A percentile compares a stretch with the other conserved stretches of the same genome.
Conservation (phyloP, 192 early-diverging fungal genomes). For the Coemansia nantahalensis region DNA sequence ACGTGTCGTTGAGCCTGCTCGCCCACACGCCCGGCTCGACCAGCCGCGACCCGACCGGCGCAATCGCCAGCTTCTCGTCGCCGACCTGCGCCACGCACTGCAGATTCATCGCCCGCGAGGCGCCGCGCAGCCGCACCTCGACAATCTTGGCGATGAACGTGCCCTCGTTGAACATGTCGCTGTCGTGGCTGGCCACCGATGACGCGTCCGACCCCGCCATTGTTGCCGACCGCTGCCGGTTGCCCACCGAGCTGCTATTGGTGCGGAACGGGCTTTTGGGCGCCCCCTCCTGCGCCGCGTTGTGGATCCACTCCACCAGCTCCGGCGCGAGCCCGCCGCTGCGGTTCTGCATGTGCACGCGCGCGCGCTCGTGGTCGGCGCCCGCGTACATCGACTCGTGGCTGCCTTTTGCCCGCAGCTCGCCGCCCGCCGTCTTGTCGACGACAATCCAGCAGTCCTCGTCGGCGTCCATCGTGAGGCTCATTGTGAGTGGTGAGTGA, state of each 20-base stretch:
- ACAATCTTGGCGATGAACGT: slow-evolving; percentile 48
- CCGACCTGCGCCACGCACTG: slow-evolving; percentile 48
- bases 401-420: slow-evolving; percentile 47
- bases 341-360: slow-evolving; percentile 37
- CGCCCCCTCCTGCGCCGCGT: slow-evolving; percentile 31
- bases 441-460: slow-evolving; percentile 55
- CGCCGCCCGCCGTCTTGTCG: slow-evolving; percentile 43
- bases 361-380: slow-evolving; percentile 11
- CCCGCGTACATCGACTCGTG: slow-evolving; percentile 47
- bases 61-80: slow-evolving; percentile 48
- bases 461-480: slow-evolving; percentile 15
- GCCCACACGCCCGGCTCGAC: slow-evolving; percentile 42
- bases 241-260: slow-evolving; percentile 49
- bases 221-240: slow-evolving; percentile 40
- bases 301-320: slow-evolving; percentile 49
- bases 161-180: slow-evolving; percentile 31
- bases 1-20: slow-evolving; percentile 49
- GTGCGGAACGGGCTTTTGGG: slow-evolving; percentile 46
- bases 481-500: no score
- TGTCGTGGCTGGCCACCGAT: slow-evolving; percentile 5
- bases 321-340: slow-evolving; percentile 26
- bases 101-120: slow-evolving; percentile 40
- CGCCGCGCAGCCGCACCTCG: slow-evolving; percentile 42
- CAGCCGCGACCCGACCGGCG: slow-evolving; percentile 33
- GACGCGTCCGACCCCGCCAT: slow-evolving; percentile 24